Evolutionary conservation across 192 early-diverging fungal species (phyloP), one percentile per base, ranked within the genome.

Genomic region (Glomus cerebriforme): DNA sequence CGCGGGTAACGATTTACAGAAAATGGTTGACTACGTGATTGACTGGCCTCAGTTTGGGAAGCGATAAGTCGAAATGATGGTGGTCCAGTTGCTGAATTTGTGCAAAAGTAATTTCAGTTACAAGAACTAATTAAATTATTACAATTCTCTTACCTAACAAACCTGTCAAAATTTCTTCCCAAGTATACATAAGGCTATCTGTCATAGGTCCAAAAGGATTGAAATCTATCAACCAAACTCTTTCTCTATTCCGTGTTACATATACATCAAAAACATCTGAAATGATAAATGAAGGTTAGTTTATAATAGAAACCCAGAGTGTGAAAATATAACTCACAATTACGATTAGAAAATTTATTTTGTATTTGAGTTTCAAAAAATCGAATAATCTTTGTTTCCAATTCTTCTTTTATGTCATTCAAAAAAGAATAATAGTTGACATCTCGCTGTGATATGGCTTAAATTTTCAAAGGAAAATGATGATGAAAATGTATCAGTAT

Each of bases 221-320:
- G 83, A 99, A 94, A 84, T 98, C 97, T 9, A 99, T 84, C 5
- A 99, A 81, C 75, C 88, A 96, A 2, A 92, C 91, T 27, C 86
- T 85, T 26, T 87, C 82, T 26, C 86, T 82, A 24, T 88, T 85
- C 70, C 86, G 83, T 31, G 86, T 90, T 27, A 98, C 81, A 78
- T 98, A 98, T 5, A 95, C 93, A 81, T 99, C 98, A 82, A 98
- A 95, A 26, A 94, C 93, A 82, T 92, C 95, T 94, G 80, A 58
- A 26, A 59, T 26, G 8, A 27, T 43, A 26, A 32, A 1, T 13
- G 19, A 15, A 19, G 1, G 10, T 47, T 19, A 65, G 13, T 54
- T 19, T 54, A 54, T 12, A 19, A 13, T 10, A 66, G 7, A 2
- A 32, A 34, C n/a, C 4, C 32, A 31, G 4, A 63, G 19, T 1